phyloP scores from a whole-genome alignment of 257 asterid species.

The Petunia secreta region DNA sequence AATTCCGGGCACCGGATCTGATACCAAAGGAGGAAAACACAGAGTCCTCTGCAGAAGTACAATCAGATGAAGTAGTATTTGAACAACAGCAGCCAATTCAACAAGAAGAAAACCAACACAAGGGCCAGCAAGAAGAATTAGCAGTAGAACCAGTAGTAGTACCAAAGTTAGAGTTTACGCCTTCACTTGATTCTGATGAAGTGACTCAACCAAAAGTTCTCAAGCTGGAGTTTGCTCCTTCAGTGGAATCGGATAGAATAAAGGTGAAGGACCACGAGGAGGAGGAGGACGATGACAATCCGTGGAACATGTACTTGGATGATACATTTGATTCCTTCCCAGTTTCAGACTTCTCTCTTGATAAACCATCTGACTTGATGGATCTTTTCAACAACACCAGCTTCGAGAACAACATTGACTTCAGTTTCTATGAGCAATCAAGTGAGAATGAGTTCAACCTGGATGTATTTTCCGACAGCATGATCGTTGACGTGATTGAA shows the following conservation, averaged over 20 bases:
- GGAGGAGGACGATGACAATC: slow-evolving; percentile 59
- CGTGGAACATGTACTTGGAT: slow-evolving; percentile 70
- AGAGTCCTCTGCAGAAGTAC: slow-evolving; percentile 22
- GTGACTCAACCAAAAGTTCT: slow-evolving; percentile 29
- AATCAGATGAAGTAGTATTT: slow-evolving; percentile 25
- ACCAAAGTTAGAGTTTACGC: slow-evolving; percentile 19
- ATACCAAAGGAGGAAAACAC: slow-evolving; percentile 24
- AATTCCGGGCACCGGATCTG: slow-evolving; percentile 19
- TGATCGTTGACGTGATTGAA: slow-evolving; percentile 21
- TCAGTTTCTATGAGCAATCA: slow-evolving; percentile 48
- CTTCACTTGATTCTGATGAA: slow-evolving; percentile 19
- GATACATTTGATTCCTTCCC: slow-evolving; percentile 44
- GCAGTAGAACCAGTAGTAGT: not conserved
- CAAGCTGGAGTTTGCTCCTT: slow-evolving; percentile 31
- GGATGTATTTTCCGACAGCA: slow-evolving; percentile 37
- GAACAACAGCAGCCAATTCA: slow-evolving; percentile 23
- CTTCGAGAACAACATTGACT: slow-evolving; percentile 62
- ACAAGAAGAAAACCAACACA: slow-evolving; percentile 34
- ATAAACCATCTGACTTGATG: slow-evolving; percentile 47
- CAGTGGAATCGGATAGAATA: slow-evolving; percentile 13
- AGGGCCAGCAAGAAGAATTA: not conserved
- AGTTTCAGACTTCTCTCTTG: slow-evolving; percentile 51
- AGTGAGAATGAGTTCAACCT: slow-evolving; percentile 41
- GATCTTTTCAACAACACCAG: slow-evolving; percentile 52
- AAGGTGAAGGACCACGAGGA: slow-evolving; percentile 43